Conservation (phyloP, 2,329 filamentous ascomycete genomes). For the Podosphaera fusca region DNA sequence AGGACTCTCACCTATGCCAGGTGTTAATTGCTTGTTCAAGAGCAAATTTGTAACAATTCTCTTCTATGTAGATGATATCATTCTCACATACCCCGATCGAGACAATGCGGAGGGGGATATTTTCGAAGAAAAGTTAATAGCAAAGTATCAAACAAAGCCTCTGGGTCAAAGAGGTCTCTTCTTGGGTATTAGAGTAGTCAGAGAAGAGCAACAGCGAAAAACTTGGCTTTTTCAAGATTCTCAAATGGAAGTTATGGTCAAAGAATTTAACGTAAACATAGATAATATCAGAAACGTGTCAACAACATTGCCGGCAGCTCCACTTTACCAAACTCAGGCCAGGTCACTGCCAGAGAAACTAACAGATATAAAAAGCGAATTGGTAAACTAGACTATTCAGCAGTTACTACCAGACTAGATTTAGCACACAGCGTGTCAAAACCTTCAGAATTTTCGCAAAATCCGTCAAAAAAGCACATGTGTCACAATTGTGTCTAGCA, state of each 20-base stretch:
- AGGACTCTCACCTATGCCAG: neutral
- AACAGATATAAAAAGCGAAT: neutral
- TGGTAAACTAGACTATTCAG: neutral
- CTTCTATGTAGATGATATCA: slow-evolving; percentile 2
- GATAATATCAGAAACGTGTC: neutral
- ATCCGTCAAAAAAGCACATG: neutral
- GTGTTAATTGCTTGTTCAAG: slow-evolving; percentile 1
- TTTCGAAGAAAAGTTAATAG: slow-evolving; percentile 1
- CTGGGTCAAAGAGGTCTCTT: slow-evolving; percentile 1
- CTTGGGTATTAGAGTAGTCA: neutral
- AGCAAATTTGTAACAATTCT: neutral
- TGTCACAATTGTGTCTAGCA: too few relatives aligned
- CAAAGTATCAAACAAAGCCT: neutral
- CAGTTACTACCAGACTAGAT: neutral
- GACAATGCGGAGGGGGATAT: neutral
- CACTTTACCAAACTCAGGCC: neutral
- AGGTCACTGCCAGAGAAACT: neutral
- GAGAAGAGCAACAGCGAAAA: neutral
- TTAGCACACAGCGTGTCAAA: neutral
- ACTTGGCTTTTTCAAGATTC: slow-evolving; percentile 1
- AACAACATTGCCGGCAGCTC: neutral
- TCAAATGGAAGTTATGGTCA: neutral
- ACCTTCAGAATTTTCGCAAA: neutral
- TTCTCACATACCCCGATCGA: neutral
- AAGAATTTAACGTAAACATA: neutral